phyloP scores from a whole-genome alignment of 345 rosid genomes.

The Sonneratia caseolaris region DNA sequence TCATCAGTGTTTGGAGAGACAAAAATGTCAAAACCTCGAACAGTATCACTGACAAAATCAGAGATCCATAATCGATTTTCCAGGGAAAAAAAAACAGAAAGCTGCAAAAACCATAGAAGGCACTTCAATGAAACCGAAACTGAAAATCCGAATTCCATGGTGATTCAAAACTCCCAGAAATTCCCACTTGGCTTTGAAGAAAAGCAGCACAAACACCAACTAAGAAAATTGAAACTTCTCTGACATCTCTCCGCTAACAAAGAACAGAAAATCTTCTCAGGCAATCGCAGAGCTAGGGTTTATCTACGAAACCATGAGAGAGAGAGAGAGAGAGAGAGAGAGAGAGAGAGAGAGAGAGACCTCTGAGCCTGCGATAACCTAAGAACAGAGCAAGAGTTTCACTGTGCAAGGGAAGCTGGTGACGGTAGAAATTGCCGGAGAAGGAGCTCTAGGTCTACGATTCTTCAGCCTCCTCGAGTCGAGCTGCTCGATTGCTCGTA shows the following conservation, averaged over 20 bases:
- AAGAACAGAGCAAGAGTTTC: neutral
- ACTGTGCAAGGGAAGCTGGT: neutral
- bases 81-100: neutral
- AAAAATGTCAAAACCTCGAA: too few relatives aligned
- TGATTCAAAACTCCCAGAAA: neutral
- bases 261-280: neutral
- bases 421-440: neutral
- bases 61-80: neutral
- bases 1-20: neutral
- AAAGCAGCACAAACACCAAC: neutral
- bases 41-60: neutral
- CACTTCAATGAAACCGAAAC: neutral
- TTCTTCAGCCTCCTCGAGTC: neutral
- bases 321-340: neutral
- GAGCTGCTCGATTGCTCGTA: neutral
- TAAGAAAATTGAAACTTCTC: neutral
- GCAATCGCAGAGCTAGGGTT: neutral
- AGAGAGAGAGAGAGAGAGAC: neutral
- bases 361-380: neutral
- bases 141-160: neutral
- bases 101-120: neutral
- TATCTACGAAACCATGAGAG: neutral
- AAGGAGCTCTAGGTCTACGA: neutral
- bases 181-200: neutral
- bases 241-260: neutral